phyloP scores from a whole-genome alignment of 2,329 filamentous ascomycete genomes.

The Capronia americana region DNA sequence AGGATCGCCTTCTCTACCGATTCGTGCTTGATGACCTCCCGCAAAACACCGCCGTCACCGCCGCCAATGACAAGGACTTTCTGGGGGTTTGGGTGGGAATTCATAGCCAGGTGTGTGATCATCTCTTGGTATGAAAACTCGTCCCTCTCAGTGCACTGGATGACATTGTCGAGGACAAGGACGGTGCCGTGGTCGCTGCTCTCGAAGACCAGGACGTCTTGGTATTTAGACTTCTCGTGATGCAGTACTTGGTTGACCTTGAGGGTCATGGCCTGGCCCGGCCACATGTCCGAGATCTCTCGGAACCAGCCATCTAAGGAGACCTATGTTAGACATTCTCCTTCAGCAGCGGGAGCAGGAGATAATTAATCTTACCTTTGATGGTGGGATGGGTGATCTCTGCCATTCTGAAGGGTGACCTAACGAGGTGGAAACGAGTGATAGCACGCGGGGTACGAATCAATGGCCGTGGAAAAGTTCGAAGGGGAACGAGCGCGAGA shows the following conservation, averaged over 20 bases:
- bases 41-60: conserved; percentile 94
- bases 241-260: conserved; percentile 97
- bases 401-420: conserved; percentile 57
- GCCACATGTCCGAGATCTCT: conserved; percentile 99
- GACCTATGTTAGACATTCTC: neutral
- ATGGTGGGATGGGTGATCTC: conserved; percentile 78
- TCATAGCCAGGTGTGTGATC: conserved; percentile 98
- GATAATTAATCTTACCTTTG: conserved; percentile 62
- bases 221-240: conserved; percentile 99
- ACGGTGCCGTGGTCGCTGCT: conserved; percentile 96
- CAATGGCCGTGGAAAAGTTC: conserved; percentile 13
- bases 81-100: conserved; percentile 97
- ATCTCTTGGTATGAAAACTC: conserved; percentile 99
- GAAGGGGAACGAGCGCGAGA: conserved; percentile 9
- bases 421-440: conserved; percentile 19
- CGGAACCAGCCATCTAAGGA: conserved; percentile 98
- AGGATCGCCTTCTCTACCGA: conserved; percentile 94
- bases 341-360: neutral
- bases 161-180: conserved; percentile 96
- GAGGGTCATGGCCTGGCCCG: conserved; percentile 97
- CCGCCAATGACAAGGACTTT: conserved; percentile 98
- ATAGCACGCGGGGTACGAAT: conserved; percentile 25
- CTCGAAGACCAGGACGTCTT: conserved; percentile 98
- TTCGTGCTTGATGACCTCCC: conserved; percentile 99
- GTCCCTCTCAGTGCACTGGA: conserved; percentile 97